A percentile compares a stretch with the other conserved stretches of the same genome.
Evolutionary conservation across 2,329 filamentous ascomycete species (phyloP).

Genomic region (Cryphonectria nitschkei): DNA sequence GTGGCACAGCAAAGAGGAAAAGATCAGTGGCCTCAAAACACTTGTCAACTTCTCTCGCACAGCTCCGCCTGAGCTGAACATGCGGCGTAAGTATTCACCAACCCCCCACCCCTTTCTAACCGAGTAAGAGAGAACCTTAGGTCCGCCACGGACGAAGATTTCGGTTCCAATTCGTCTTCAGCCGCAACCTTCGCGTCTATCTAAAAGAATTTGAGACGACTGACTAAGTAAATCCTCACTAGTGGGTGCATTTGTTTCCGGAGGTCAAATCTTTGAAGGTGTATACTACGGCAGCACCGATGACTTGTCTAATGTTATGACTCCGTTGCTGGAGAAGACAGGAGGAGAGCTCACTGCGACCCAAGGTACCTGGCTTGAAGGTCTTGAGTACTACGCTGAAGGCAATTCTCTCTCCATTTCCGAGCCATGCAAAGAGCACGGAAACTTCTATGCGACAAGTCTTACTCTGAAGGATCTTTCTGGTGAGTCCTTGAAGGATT

Average conservation of each 20-base stretch:
- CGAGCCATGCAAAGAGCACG: constrained; percentile 38
- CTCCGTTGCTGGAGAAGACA: constrained; percentile 14
- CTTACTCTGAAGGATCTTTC: constrained; percentile 44
- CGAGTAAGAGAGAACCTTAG: neutral
- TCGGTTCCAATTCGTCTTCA: too few species aligned
- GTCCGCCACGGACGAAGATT: neutral
- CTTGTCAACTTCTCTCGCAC: constrained; percentile 38
- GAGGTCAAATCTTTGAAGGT: constrained; percentile 39
- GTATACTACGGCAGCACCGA: constrained; percentile 37
- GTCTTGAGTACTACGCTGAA: constrained; percentile 38
- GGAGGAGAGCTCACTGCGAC: constrained; percentile 22
- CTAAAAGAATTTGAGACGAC: neutral
- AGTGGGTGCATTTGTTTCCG: constrained; percentile 45
- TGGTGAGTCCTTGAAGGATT: constrained; percentile 40
- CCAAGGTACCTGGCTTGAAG: constrained; percentile 37
- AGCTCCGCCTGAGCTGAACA: constrained; percentile 47
- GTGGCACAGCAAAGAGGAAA: constrained; percentile 36
- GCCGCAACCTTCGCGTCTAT: neutral
- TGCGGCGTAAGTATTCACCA: constrained; percentile 44
- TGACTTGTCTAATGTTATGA: neutral
- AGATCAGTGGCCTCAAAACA: constrained; percentile 34
- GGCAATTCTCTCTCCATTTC: constrained; percentile 31
- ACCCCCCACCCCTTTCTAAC: constrained; percentile 34
- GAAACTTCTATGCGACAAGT: constrained; percentile 48
- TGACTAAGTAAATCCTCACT: neutral